phyloP scores from a whole-genome alignment of 805 yeast species.

The Torulaspora gathmanii region DNA sequence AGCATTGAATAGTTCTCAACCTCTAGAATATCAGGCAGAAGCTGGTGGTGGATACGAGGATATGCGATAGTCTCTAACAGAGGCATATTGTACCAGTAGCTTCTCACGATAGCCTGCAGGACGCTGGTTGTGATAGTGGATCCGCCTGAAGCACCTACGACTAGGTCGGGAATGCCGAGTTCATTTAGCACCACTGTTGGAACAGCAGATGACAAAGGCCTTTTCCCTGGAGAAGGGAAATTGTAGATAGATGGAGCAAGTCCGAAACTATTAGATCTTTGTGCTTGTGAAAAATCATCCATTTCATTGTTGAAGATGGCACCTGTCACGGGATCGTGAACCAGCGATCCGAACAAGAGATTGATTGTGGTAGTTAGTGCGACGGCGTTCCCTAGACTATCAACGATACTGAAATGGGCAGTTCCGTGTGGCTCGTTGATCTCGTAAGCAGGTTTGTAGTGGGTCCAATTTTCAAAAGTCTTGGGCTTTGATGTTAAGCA shows the following conservation, averaged over 20 bases:
- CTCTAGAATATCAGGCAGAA: conserved; percentile 63
- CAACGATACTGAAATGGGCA: conserved; percentile 78
- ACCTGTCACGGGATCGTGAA: conserved; percentile 80
- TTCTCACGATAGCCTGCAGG: conserved; percentile 71
- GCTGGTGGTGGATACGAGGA: conserved; percentile 87
- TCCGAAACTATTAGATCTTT: conserved; percentile 67
- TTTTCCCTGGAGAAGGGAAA: conserved; percentile 63
- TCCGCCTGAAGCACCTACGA: conserved; percentile 94
- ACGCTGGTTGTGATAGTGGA: conserved; percentile 79
- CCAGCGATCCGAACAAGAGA: conserved; percentile 72
- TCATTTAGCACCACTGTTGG: conserved; percentile 63
- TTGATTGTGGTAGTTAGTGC: conserved; percentile 87
- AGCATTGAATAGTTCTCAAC: conserved; percentile 50
- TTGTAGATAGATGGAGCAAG: conserved; percentile 78
- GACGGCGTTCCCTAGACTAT: conserved; percentile 69
- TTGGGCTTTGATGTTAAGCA: conserved; percentile 14
- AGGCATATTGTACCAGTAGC: conserved; percentile 52
- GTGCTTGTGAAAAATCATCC: conserved; percentile 88
- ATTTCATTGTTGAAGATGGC: conserved; percentile 80
- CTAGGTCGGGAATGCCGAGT: conserved; percentile 51
- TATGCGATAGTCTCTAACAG: conserved; percentile 65
- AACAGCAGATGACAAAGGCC: conserved; percentile 81
- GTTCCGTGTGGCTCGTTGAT: conserved; percentile 85
- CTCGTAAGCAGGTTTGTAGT: conserved; percentile 76
- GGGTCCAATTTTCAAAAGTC: conserved; percentile 62